Conservation (phyloP, 2,329 filamentous ascomycete genomes). For the Incumbomyces lentus region DNA sequence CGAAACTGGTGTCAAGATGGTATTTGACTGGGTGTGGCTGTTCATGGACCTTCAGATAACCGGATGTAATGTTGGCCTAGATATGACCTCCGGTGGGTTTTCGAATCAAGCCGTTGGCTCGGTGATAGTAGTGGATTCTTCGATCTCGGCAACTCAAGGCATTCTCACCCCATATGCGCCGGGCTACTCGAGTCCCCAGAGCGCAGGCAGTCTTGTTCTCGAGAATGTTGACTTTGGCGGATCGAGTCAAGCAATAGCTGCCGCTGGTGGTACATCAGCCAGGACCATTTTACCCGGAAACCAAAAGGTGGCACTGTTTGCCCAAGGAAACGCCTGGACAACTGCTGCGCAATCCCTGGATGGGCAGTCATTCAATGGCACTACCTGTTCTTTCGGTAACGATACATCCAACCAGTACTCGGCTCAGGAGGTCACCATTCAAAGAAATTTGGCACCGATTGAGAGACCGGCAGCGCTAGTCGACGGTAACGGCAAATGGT, state of each 20-base stretch:
- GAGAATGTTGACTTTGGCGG: conserved; percentile 46
- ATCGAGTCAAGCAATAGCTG: conserved; percentile 36
- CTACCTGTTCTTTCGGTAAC: conserved; percentile 16
- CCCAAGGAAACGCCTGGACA: conserved; percentile 60
- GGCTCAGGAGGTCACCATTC: conserved; percentile 33
- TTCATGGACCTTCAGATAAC: conserved; percentile 44
- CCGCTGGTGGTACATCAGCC: conserved; percentile 25
- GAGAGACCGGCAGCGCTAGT: conserved; percentile 36
- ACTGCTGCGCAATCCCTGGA: conserved; percentile 14
- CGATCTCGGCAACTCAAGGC: conserved; percentile 42
- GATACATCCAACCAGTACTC: conserved; percentile 21
- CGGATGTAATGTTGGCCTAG: conserved; percentile 44
- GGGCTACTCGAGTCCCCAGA: conserved; percentile 31
- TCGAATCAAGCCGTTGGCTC: conserved; percentile 42
- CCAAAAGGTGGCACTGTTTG: conserved; percentile 53
- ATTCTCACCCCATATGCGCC: conserved; percentile 38
- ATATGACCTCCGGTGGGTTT: conserved; percentile 34
- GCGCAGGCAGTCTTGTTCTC: conserved; percentile 42
- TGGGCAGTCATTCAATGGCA: conserved; percentile 18
- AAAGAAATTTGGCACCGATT: conserved; percentile 42
- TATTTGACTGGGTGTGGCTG: conserved; percentile 51
- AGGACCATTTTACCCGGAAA: conserved; percentile 31
- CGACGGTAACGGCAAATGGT: conserved; percentile 43
- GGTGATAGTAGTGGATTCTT: conserved; percentile 47
- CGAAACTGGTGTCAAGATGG: conserved; percentile 43